A percentile compares a stretch with the other conserved stretches of the same genome.
Conservation (phyloP, 257 asterid genomes). For the Solanum pennellii region DNA sequence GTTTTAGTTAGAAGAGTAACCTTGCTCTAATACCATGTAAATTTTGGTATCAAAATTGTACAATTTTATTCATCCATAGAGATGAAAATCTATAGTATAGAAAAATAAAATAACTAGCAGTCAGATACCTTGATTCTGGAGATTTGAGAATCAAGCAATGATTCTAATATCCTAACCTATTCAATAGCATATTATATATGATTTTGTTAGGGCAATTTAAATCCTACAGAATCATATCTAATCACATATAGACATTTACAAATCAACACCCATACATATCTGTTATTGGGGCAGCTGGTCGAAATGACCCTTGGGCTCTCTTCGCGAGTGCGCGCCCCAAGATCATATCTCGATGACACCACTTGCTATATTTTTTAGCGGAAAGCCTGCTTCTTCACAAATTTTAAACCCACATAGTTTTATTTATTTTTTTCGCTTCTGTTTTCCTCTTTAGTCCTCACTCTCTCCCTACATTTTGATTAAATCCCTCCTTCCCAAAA, state of each 20-base stretch:
- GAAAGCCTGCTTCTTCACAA: background rate
- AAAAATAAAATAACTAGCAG: background rate
- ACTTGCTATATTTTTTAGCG: background rate
- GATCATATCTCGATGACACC: background rate
- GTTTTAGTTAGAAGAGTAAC: background rate
- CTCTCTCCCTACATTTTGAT: background rate
- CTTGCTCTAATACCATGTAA: background rate
- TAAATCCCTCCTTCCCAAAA: background rate
- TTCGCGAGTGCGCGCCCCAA: background rate
- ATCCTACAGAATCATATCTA: background rate
- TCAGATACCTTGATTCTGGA: background rate
- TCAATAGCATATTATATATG: background rate
- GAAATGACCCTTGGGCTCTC: background rate
- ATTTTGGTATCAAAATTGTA: background rate
- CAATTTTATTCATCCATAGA: background rate
- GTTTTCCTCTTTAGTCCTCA: background rate
- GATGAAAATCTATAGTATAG: background rate
- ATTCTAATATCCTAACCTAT: background rate
- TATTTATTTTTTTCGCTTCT: background rate
- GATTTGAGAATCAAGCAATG: background rate
- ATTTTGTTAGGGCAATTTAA: background rate
- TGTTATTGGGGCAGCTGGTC: background rate
- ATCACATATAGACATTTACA: background rate
- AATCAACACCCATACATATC: background rate
- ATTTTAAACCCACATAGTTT: background rate